phyloP scores from a whole-genome alignment of 352 stramenopile genomes.

The Pythium coloratum region DNA sequence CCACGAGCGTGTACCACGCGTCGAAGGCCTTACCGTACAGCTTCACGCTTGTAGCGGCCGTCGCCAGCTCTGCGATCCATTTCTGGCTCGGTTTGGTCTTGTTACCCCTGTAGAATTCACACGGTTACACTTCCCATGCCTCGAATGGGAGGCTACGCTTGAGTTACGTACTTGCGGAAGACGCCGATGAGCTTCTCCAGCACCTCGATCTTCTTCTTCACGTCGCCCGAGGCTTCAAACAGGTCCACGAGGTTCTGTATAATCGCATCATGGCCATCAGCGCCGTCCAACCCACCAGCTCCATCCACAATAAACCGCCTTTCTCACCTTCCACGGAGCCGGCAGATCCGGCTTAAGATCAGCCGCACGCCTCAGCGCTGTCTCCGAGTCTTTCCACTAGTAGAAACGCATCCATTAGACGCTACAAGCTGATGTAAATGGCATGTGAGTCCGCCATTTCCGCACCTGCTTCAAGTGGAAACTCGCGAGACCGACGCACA shows the following conservation, averaged over 20 bases:
- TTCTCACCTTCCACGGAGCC: conserved; percentile 73
- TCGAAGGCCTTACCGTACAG: conserved; percentile 72
- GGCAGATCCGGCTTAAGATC: conserved; percentile 74
- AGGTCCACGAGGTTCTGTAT: conserved; percentile 75
- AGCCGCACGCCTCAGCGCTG: conserved; percentile 60
- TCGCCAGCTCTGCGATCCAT: conserved; percentile 66
- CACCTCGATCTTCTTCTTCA: conserved; percentile 60
- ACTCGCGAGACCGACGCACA: conserved; percentile 77
- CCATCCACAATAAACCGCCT: background rate
- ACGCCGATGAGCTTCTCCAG: conserved; percentile 77
- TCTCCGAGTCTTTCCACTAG: conserved; percentile 71
- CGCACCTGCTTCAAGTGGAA: conserved; percentile 70
- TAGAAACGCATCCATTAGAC: background rate
- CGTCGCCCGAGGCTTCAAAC: conserved; percentile 50
- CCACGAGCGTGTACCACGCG: conserved; percentile 73
- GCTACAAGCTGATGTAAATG: background rate
- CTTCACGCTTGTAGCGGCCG: conserved; percentile 53
- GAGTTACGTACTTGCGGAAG: conserved; percentile 47
- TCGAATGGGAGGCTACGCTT: background rate
- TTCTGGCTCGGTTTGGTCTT: conserved; percentile 84
- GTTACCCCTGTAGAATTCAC: conserved; percentile 39
- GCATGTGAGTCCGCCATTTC: background rate
- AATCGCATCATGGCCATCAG: background rate
- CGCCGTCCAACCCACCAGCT: background rate
- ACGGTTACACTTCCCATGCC: no score